Evolutionary conservation across 495 filamentous ascomycete species (phyloP).

Genomic region (Talaromyces liani): DNA sequence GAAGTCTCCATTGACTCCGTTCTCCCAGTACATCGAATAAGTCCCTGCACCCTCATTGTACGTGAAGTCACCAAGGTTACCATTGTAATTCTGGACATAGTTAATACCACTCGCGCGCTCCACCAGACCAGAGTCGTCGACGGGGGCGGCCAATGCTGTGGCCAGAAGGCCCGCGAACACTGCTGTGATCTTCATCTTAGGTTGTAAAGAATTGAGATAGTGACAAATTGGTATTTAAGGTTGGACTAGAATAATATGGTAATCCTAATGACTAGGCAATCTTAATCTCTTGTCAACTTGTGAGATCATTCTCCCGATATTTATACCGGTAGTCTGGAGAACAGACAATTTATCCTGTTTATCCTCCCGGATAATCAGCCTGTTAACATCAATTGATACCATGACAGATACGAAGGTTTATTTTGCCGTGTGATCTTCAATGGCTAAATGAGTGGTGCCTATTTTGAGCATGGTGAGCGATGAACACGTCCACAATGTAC

Average conservation of each 20-base stretch:
- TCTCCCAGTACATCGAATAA: background rate
- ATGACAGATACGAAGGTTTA: too few relatives aligned
- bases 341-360: background rate
- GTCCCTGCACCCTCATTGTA: background rate
- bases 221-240: background rate
- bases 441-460: too few relatives aligned
- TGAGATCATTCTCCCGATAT: background rate
- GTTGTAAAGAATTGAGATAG: background rate
- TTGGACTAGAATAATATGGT: background rate
- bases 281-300: background rate
- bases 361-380: background rate
- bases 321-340: background rate
- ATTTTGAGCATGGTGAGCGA: too few relatives aligned
- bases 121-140: background rate
- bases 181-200: background rate
- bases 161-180: background rate
- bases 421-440: too few relatives aligned
- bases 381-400: too few relatives aligned
- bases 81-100: background rate
- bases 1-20: constrained; percentile 42
- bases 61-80: background rate
- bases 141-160: background rate
- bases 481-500: too few relatives aligned
- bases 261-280: background rate
- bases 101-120: background rate